phyloP scores from a whole-genome alignment of 192 early-diverging fungal genomes.

The Oehlia diaphana region DNA sequence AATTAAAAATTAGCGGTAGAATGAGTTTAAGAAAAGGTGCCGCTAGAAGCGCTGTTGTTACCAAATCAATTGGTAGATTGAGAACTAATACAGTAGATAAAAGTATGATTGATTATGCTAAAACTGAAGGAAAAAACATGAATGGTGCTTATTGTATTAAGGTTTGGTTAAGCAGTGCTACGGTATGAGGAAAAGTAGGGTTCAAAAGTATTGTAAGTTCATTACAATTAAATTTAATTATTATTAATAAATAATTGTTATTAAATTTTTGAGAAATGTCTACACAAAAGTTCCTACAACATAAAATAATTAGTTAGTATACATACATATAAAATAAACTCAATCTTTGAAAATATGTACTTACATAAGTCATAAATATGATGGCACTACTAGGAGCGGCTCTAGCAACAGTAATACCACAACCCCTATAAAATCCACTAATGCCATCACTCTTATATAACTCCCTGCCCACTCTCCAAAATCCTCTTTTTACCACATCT shows the following conservation, averaged over 20 bases:
- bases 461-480: slow-evolving; percentile 61
- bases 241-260: not conserved
- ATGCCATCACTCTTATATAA: slow-evolving; percentile 80
- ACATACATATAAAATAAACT: not conserved
- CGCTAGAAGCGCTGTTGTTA: slow-evolving; percentile 4
- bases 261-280: not conserved
- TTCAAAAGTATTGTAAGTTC: too few relatives aligned
- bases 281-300: not conserved
- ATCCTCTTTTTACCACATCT: slow-evolving; percentile 39
- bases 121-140: slow-evolving; percentile 17
- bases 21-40: slow-evolving; percentile 19
- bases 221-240: not conserved
- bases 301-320: not conserved
- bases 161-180: slow-evolving; percentile 16
- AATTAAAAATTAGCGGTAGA: slow-evolving; percentile 19
- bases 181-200: not conserved
- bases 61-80: slow-evolving; percentile 18
- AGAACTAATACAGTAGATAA: not conserved
- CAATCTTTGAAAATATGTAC: slow-evolving; percentile 21
- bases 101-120: slow-evolving; percentile 25
- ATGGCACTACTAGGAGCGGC: slow-evolving; percentile 92
- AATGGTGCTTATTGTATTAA: slow-evolving; percentile 25
- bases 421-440: slow-evolving; percentile 88
- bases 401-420: slow-evolving; percentile 86
- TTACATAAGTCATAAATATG: slow-evolving; percentile 96